These are phyloP conservation scores for Tetraselmis chui DNA, from an alignment of 139 green algal genomes.

Conservation along the genomic window DNA sequence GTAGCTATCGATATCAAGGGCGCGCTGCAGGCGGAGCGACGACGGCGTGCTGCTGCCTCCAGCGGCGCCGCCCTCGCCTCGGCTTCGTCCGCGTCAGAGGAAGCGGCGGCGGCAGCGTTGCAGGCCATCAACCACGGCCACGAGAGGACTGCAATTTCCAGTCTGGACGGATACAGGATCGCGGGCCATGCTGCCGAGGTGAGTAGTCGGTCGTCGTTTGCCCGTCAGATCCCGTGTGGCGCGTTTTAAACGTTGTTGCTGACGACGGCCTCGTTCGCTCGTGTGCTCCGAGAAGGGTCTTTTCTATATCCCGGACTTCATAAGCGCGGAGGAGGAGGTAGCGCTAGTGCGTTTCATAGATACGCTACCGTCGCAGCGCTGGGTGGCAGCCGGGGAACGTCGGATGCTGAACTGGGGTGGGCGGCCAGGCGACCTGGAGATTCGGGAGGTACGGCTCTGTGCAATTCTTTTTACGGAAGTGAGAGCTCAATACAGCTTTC, in stretches of 20 bases:
- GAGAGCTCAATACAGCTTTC: too few relatives aligned
- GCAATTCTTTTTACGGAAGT: too few relatives aligned
- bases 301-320: slow-evolving; percentile 8
- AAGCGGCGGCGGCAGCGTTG: not conserved
- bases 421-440: slow-evolving; percentile 3
- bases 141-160: not conserved
- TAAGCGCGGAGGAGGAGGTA: slow-evolving; percentile 9
- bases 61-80: too few relatives aligned
- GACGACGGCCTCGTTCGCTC: not conserved
- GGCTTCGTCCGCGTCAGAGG: not conserved
- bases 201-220: not conserved
- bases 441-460: slow-evolving; percentile 8
- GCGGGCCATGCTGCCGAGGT: not conserved
- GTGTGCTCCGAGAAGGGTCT: not conserved
- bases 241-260: not conserved
- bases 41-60: not conserved
- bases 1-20: not conserved
- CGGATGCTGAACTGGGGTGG: slow-evolving; percentile 20
- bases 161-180: not conserved
- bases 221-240: too few relatives aligned
- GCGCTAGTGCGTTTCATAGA: slow-evolving; percentile 5
- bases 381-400: slow-evolving; percentile 6
- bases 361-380: slow-evolving; percentile 3
- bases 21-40: not conserved
- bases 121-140: not conserved